A percentile compares a stretch with the other conserved stretches of the same genome.
These are phyloP conservation scores for Colletotrichum simmondsii DNA, from an alignment of 2,329 filamentous ascomycete genomes.

Conservation along the genomic window DNA sequence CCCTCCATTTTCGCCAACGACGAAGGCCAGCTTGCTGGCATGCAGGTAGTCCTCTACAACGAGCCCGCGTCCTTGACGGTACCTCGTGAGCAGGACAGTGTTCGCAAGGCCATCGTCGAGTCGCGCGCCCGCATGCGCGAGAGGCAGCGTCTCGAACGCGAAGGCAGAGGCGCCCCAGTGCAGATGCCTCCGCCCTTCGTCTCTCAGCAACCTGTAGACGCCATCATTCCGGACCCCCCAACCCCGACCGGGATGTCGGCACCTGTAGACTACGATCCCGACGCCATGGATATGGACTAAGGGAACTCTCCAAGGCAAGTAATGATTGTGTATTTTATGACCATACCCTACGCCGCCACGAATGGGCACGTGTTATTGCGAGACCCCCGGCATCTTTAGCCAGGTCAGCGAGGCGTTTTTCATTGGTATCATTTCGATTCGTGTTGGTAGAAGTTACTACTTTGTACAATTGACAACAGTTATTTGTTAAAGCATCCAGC, in stretches of 20 bases:
- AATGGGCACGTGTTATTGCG: not conserved
- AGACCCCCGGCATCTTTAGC: not conserved
- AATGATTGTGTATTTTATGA: not conserved
- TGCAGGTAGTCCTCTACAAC: slow-evolving; percentile 86
- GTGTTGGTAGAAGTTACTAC: not conserved
- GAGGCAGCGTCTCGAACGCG: slow-evolving; percentile 53
- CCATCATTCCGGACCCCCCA: not conserved
- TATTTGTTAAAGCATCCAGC: slow-evolving; percentile 11
- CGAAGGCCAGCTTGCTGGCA: slow-evolving; percentile 66
- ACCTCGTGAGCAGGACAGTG: slow-evolving; percentile 78
- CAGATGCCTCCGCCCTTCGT: slow-evolving; percentile 33
- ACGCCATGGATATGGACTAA: slow-evolving; percentile 76
- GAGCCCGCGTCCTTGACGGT: slow-evolving; percentile 82
- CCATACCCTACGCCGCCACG: slow-evolving; percentile 14
- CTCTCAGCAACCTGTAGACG: slow-evolving; percentile 17
- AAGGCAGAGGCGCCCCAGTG: slow-evolving; percentile 30
- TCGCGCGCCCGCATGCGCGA: slow-evolving; percentile 76
- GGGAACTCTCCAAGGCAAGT: slow-evolving; percentile 14
- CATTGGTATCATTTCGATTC: slow-evolving; percentile 13
- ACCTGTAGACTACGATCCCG: slow-evolving; percentile 55
- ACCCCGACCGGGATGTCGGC: slow-evolving; percentile 25
- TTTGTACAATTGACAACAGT: slow-evolving; percentile 21
- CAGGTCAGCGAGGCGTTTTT: slow-evolving; percentile 23
- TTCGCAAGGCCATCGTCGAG: slow-evolving; percentile 86
- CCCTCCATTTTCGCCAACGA: slow-evolving; percentile 70